Percentiles rank a stretch among this genome's conserved stretches.
Conservation (phyloP, 2,329 filamentous ascomycete species). For the Biscogniauxia marginata region DNA sequence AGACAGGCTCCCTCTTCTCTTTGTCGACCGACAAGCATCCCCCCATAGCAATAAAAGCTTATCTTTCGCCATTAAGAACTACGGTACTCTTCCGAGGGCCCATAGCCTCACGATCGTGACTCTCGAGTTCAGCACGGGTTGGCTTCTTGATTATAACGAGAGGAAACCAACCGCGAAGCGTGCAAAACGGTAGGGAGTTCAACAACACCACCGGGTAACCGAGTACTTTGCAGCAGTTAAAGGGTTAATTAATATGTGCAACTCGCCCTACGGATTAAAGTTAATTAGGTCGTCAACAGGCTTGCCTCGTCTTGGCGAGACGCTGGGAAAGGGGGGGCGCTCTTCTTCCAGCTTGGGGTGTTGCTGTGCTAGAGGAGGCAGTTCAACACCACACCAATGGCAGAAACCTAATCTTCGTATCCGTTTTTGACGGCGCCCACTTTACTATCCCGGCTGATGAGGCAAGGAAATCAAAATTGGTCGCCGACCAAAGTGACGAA, state of each 20-base stretch:
- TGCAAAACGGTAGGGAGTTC: background rate
- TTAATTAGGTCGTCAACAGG: slow-evolving; percentile 1
- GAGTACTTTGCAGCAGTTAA: background rate
- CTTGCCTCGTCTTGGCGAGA: slow-evolving; percentile 27
- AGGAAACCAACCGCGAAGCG: background rate
- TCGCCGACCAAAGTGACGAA: background rate
- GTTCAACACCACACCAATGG: background rate
- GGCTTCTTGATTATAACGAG: background rate
- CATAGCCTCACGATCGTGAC: slow-evolving; percentile 5
- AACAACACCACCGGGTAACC: background rate
- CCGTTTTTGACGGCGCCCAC: background rate
- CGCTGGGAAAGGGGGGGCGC: slow-evolving; percentile 4
- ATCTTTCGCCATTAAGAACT: slow-evolving; percentile 6
- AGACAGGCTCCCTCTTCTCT: slow-evolving; percentile 3
- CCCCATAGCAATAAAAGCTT: slow-evolving; percentile 9
- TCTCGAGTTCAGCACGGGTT: background rate
- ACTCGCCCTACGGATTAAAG: background rate
- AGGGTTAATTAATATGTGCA: background rate
- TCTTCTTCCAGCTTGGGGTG: slow-evolving; percentile 1
- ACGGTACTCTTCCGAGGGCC: slow-evolving; percentile 5
- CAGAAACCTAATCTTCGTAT: background rate
- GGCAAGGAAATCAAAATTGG: background rate
- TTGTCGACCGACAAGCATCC: slow-evolving; percentile 10
- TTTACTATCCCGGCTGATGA: background rate
- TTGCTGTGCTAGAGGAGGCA: slow-evolving; percentile 3